A percentile compares a stretch with the other conserved stretches of the same genome.
phyloP scores from a whole-genome alignment of 2,329 filamentous ascomycete genomes.

The Aspergillus alliaceus region DNA sequence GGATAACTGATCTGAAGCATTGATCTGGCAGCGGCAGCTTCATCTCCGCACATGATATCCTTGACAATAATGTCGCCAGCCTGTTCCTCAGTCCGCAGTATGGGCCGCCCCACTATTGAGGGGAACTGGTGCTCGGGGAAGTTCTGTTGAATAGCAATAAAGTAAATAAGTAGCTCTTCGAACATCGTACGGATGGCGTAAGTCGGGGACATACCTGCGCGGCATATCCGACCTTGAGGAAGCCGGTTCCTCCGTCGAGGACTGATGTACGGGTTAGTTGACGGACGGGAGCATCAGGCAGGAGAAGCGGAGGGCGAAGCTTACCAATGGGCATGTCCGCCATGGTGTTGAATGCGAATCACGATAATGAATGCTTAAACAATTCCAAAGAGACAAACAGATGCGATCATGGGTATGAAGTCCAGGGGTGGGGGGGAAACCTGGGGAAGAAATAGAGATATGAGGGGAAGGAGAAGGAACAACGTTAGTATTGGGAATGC shows the following conservation, averaged over 20 bases:
- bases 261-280: slow-evolving; percentile 57
- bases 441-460: not conserved
- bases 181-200: not conserved
- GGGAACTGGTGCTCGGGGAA: slow-evolving; percentile 99
- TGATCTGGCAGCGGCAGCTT: slow-evolving; percentile 89
- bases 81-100: slow-evolving; percentile 93
- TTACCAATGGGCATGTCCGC: slow-evolving; percentile 53
- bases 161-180: slow-evolving; percentile 1
- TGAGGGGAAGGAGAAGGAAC: slow-evolving; percentile 3
- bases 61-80: slow-evolving; percentile 74
- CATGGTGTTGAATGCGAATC: slow-evolving; percentile 32
- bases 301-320: slow-evolving; percentile 24
- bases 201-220: slow-evolving; percentile 62
- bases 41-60: slow-evolving; percentile 99
- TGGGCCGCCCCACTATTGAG: slow-evolving; percentile 95
- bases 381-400: slow-evolving; percentile 12
- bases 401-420: slow-evolving; percentile 13
- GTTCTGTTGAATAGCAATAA: slow-evolving; percentile 61
- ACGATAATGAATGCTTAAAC: slow-evolving; percentile 3
- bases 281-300: slow-evolving; percentile 17
- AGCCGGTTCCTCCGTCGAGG: slow-evolving; percentile 98
- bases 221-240: slow-evolving; percentile 99
- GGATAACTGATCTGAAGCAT: slow-evolving; percentile 99
- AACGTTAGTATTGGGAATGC: not conserved
- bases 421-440: slow-evolving; percentile 9